Evolutionary conservation across 176 grass and related monocot genomes (phyloP), one percentile per base, ranked within the genome.

Genomic region (Alopecurus myosuroides): DNA sequence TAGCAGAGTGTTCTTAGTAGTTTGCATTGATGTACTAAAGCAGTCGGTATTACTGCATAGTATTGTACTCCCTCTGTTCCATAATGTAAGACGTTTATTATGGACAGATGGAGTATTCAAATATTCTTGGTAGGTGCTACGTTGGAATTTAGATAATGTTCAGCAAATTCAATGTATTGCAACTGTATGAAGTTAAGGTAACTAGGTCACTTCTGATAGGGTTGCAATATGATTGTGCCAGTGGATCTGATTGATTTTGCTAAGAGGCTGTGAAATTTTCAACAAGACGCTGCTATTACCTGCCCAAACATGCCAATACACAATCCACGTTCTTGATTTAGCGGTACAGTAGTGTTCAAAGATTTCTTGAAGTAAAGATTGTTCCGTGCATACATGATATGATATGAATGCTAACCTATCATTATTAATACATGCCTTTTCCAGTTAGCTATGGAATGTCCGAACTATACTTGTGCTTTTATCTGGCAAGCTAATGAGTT

Each of bases 21-120:
- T 55, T 64, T 71, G 40, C 18, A 40, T 85, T 81, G 23, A 69
- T 81, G 30, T 85, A 14, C 44, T 83, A 34, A 29, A 62, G 15
- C 22, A 64, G 35, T 87, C 26, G n/a, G 12, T 29, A 18, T 65
- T 19, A 13, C 55, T 84, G 44, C 73, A 72, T 79, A 31, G 52
- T 40, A 28, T 30, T 29, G 14, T 69, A n/a, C n/a, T n/a, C n/a
- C n/a, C n/a, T n/a, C n/a, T n/a, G n/a, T n/a, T n/a, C n/a, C n/a
- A n/a, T n/a, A n/a, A n/a, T n/a, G n/a, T n/a, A n/a, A n/a, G n/a
- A n/a, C n/a, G n/a, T n/a, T n/a, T n/a, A n/a, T n/a, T n/a, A n/a
- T n/a, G n/a, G n/a, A n/a, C n/a, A n/a, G n/a, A n/a, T n/a, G n/a
- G n/a, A n/a, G n/a, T n/a, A 7, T 26, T 50, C 23, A 17, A 31